Percentiles rank a stretch among this genome's conserved stretches.
phyloP scores from a whole-genome alignment of 2,329 filamentous ascomycete species.

The Sclerotinia minor region DNA sequence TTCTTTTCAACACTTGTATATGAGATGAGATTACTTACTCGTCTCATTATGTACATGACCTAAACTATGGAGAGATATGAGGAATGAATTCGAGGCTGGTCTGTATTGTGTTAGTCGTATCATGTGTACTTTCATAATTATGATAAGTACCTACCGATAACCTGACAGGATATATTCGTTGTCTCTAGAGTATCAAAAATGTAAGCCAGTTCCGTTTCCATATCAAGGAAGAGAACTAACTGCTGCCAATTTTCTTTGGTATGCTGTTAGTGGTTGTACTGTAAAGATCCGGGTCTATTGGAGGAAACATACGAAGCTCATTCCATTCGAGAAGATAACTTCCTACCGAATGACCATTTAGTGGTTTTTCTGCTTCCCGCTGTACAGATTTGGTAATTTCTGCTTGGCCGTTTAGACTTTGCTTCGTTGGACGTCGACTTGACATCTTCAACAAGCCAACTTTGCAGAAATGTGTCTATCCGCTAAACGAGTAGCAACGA shows the following conservation, averaged over 20 bases:
- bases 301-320: neutral
- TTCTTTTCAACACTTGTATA: neutral
- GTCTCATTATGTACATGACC: conserved; percentile 27
- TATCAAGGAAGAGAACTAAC: neutral
- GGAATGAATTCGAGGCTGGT: conserved; percentile 25
- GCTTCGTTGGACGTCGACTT: neutral
- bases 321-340: conserved; percentile 8
- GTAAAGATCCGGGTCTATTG: neutral
- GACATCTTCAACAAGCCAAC: neutral
- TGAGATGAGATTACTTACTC: neutral
- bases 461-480: neutral
- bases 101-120: neutral
- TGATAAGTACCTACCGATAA: conserved; percentile 22
- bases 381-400: neutral
- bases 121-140: neutral
- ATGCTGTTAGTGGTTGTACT: neutral
- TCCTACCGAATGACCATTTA: neutral
- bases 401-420: neutral
- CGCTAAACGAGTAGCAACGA: neutral
- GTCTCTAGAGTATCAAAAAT: conserved; percentile 9
- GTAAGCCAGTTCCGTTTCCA: neutral
- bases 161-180: conserved; percentile 27
- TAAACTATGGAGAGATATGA: conserved; percentile 22
- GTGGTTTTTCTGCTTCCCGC: neutral
- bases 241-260: neutral